Evolutionary conservation across 2,329 filamentous ascomycete genomes (phyloP).

Genomic region (Elsinoe fawcettii): DNA sequence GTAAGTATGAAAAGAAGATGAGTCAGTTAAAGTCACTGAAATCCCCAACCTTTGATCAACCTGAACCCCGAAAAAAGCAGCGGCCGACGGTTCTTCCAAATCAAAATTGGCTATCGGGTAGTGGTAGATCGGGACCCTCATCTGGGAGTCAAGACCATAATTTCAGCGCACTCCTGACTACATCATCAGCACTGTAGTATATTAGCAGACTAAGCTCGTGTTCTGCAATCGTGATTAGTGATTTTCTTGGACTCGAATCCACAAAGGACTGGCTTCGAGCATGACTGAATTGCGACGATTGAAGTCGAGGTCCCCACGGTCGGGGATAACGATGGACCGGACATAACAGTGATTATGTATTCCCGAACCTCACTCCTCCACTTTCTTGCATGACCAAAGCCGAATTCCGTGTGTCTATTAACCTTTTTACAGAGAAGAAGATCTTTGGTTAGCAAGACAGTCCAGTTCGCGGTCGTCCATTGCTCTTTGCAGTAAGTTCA

Average conservation of each 20-base stretch:
- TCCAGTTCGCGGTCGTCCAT: no score
- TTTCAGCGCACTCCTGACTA: background rate
- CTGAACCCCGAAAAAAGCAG: conserved; percentile 9
- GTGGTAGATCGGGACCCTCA: conserved; percentile 1
- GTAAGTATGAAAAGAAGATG: background rate
- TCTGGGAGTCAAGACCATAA: background rate
- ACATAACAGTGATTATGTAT: background rate
- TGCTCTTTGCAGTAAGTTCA: no score
- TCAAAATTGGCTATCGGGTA: conserved; percentile 1
- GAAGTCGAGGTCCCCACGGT: background rate
- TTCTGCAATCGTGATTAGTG: no score
- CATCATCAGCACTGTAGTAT: background rate
- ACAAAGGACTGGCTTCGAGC: background rate
- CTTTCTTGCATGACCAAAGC: background rate
- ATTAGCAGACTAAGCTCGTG: background rate
- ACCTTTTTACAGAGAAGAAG: background rate
- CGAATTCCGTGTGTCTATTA: background rate
- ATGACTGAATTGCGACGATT: background rate
- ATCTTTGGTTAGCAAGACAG: no score
- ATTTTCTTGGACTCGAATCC: no score
- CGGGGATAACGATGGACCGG: background rate
- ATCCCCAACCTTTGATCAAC: background rate
- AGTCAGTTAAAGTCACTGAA: background rate
- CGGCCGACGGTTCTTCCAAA: conserved; percentile 6
- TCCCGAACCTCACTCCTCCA: background rate